Evolutionary conservation across 129 eudicot genomes (phyloP), one percentile per base, ranked within the genome.

Genomic region (Saussurea involucrata): DNA sequence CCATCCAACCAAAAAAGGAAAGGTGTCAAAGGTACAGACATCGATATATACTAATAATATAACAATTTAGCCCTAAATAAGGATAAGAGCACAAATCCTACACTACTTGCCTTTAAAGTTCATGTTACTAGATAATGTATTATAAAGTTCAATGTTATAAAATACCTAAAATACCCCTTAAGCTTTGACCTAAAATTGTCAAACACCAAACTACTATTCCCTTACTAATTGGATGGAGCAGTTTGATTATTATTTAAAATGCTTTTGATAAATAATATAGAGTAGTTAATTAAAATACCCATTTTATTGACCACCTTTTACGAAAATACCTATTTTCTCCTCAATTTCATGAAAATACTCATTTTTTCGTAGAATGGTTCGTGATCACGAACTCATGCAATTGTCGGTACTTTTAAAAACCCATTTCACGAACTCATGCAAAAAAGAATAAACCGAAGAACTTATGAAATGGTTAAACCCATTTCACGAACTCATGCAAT

Each of bases 51-150:
- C 75, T 74, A 36, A 66, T 80, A 36, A 53, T 80, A 66, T 53
- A n/a, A 66, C 66, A 33, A 73, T 25, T 34, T 53, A 12, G 64
- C 71, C 24, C 70, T 80, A 73, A 80, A 66, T 68, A 68, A 67
- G 70, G 73, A 66, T 68, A 68, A 67, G 70, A 73, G 64, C 79
- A 73, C 75, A 73, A 73, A 66, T 80, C 79, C 71, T 73, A 73
- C 74, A 55, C 84, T 66, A 67, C 80, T 67, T 74, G 84, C 84
- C 84, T 80, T 80, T 74, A 80, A 80, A 74, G 84, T 80, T 34
- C 75, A 80, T 63, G 67, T 74, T 80, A 57, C 64, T 37, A 68
- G 84, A 80, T 74, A 74, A 64, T 72, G 25, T 68, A 67, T 80
- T 74, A 74, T 73, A 72, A 18, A 53, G 67, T 32, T 55, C 63